Conservation (phyloP, 2,329 filamentous ascomycete genomes). For the Blumeria graminis region DNA sequence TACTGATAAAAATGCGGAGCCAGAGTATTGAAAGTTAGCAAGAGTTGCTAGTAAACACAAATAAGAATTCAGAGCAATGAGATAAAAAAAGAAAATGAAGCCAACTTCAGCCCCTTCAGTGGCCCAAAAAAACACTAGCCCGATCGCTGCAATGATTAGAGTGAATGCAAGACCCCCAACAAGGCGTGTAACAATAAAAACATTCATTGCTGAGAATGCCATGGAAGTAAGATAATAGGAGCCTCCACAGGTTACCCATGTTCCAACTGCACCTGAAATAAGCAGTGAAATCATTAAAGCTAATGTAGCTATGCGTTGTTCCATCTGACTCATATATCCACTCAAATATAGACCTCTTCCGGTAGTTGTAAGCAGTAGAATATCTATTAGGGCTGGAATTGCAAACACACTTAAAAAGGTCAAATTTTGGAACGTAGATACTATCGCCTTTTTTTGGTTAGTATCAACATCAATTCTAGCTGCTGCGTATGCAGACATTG, state of each 20-base stretch:
- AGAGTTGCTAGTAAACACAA: conserved; percentile 4
- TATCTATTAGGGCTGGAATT: conserved; percentile 9
- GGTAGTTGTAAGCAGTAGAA: conserved; percentile 5
- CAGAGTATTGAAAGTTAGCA: conserved; percentile 6
- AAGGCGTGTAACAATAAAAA: conserved; percentile 5
- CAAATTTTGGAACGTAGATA: conserved; percentile 15
- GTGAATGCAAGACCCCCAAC: conserved; percentile 6
- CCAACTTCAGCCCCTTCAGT: conserved; percentile 3
- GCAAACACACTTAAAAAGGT: conserved; percentile 33
- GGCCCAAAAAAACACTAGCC: conserved; percentile 2
- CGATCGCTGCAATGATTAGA: conserved; percentile 3
- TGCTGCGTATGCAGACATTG: conserved; percentile 25
- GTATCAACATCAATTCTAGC: conserved; percentile 27
- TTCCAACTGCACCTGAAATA: conserved; percentile 6
- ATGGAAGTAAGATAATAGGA: conserved; percentile 7
- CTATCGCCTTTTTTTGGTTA: conserved; percentile 19
- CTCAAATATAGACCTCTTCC: conserved; percentile 6
- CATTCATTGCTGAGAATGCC: conserved; percentile 7
- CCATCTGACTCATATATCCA: conserved; percentile 3
- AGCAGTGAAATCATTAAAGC: conserved; percentile 6
- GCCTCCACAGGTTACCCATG: conserved; percentile 7
- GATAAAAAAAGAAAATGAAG: conserved; percentile 5
- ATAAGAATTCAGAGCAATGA: conserved; percentile 5
- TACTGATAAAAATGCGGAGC: conserved; percentile 6
- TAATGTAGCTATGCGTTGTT: conserved; percentile 4